A percentile compares a stretch with the other conserved stretches of the same genome.
Conservation (phyloP, 1,284 basidiomycete species). For the Cystobasidium slooffiae region DNA sequence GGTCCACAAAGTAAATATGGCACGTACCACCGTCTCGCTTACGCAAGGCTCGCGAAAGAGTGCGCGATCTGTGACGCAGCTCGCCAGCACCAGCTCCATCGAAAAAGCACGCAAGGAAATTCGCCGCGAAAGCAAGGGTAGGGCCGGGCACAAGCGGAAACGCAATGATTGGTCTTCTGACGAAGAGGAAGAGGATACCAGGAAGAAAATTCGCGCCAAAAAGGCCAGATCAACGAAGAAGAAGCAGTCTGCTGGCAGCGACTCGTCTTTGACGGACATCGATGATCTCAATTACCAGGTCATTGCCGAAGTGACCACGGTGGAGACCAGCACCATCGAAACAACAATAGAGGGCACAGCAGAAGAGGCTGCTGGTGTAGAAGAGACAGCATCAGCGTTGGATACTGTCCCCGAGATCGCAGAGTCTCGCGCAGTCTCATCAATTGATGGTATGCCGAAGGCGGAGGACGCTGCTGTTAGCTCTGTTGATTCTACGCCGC, state of each 20-base stretch:
- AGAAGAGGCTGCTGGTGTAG: not conserved
- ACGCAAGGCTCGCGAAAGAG: constrained; percentile 15
- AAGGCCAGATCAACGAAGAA: not conserved
- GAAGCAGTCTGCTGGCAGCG: constrained; percentile 3
- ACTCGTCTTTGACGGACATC: constrained; percentile 35
- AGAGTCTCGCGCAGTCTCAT: too few relatives aligned
- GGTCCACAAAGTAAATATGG: constrained; percentile 22
- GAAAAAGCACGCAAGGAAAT: not conserved
- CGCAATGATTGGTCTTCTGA: constrained; percentile 5
- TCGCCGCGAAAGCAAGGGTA: not conserved
- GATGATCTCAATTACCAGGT: constrained; percentile 17
- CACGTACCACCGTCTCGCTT: constrained; percentile 4
- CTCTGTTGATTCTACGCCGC: too few relatives aligned
- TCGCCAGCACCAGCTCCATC: constrained; percentile 1
- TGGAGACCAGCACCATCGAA: not conserved
- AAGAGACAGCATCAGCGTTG: not conserved
- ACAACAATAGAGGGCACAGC: not conserved
- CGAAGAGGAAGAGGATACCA: constrained; percentile 9
- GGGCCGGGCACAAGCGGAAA: not conserved
- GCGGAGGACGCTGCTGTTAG: too few relatives aligned
- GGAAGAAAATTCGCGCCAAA: not conserved
- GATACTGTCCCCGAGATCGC: too few relatives aligned
- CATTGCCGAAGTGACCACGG: not conserved
- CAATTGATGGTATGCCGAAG: too few relatives aligned
- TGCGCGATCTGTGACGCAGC: not conserved